Evolutionary conservation across 371 early-diverging fungal species (phyloP).

Genomic region (Dentiscutata heterogama): DNA sequence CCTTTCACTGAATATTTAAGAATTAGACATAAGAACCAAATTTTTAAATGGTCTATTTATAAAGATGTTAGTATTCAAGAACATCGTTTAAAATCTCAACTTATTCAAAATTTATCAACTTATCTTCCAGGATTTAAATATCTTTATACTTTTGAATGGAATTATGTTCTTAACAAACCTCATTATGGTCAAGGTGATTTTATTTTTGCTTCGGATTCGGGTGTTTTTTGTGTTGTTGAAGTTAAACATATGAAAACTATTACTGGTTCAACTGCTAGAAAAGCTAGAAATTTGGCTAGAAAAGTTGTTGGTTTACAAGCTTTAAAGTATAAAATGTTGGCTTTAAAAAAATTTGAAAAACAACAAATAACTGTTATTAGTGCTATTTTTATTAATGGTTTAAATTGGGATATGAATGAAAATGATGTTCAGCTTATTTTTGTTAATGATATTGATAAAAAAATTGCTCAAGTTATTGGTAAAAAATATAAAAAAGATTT

Average conservation of each 20-base stretch:
- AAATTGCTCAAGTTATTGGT: not conserved
- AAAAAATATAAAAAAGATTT: not conserved
- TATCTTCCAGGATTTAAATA: constrained; percentile 25
- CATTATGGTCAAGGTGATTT: constrained; percentile 5
- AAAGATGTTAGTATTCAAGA: not conserved
- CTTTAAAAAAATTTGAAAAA: not conserved
- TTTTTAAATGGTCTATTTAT: no score
- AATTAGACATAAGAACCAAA: not conserved
- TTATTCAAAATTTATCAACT: not conserved
- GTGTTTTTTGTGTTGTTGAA: constrained; percentile 17
- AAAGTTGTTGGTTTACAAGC: not conserved
- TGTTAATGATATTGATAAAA: constrained; percentile 4
- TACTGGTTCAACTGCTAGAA: not conserved
- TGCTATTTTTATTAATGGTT: not conserved
- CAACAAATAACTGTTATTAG: not conserved
- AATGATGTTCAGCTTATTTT: not conserved
- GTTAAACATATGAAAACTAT: not conserved
- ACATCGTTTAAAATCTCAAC: not conserved
- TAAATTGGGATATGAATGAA: not conserved
- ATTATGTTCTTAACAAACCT: not conserved
- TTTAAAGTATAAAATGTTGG: not conserved
- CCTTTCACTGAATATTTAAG: not conserved
- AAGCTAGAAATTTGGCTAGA: not conserved
- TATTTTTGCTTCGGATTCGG: constrained; percentile 4
- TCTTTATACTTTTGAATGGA: constrained; percentile 3